A percentile compares a stretch with the other conserved stretches of the same genome.
These are phyloP conservation scores for Rhizophora mangle DNA, from an alignment of 345 rosid genomes.

Conservation along the genomic window DNA sequence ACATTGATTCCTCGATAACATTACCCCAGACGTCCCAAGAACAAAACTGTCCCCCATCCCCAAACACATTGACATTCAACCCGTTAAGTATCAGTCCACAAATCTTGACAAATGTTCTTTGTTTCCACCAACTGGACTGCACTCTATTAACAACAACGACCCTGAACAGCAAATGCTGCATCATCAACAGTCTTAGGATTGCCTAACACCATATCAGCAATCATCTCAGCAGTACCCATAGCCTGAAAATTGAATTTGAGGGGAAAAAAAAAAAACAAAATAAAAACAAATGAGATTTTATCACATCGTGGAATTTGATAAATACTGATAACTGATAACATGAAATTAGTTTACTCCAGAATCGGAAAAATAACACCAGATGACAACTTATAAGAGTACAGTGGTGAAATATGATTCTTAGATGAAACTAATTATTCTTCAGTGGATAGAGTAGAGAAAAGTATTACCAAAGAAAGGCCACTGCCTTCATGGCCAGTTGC, in stretches of 20 bases:
- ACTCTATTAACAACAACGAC: constrained; percentile 34
- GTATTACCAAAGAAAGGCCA: constrained; percentile 80
- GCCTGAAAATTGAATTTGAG: constrained; percentile 49
- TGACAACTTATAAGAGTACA: background rate
- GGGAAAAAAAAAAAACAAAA: constrained; percentile 6
- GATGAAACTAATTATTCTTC: background rate
- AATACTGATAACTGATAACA: background rate
- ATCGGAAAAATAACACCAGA: background rate
- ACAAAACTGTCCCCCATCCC: too few species aligned
- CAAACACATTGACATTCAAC: too few species aligned
- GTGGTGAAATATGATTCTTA: background rate
- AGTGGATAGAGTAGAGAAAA: background rate
- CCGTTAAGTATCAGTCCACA: too few species aligned
- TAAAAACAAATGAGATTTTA: background rate
- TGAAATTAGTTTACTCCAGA: background rate
- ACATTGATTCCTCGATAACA: too few species aligned
- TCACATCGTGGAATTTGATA: background rate
- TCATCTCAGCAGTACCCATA: constrained; percentile 87
- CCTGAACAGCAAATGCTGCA: constrained; percentile 50
- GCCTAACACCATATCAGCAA: constrained; percentile 65
- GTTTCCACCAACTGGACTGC: constrained; percentile 2
- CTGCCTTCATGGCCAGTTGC: constrained; percentile 97
- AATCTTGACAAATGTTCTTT: background rate
- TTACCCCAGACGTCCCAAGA: too few species aligned
- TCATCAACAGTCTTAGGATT: constrained; percentile 45